Percentiles rank a stretch among this genome's conserved stretches.
Evolutionary conservation across 805 yeast species (phyloP).

Genomic region (Candida caryicola): DNA sequence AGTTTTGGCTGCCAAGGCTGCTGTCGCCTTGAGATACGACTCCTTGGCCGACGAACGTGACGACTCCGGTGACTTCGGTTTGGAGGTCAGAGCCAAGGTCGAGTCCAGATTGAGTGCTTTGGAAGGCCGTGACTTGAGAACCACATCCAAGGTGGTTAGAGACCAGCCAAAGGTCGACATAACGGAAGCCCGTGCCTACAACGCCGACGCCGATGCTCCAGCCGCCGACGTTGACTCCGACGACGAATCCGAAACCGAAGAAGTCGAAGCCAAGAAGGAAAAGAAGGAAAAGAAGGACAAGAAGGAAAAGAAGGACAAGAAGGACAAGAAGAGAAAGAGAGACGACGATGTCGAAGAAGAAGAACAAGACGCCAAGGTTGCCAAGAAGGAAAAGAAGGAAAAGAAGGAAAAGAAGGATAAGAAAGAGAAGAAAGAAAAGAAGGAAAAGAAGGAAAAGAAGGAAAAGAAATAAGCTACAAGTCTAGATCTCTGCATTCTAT

Average conservation of each 20-base stretch:
- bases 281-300: conserved; percentile 32
- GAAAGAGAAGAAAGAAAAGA: conserved; percentile 41
- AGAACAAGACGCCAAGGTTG: conserved; percentile 19
- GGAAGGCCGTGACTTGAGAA: conserved; percentile 95
- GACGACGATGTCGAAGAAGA: conserved; percentile 15
- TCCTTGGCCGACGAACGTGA: conserved; percentile 96
- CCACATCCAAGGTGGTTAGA: conserved; percentile 78
- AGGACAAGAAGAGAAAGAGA: conserved; percentile 21
- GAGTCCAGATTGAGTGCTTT: conserved; percentile 91
- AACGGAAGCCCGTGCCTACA: conserved; percentile 82
- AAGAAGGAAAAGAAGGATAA: conserved; percentile 52
- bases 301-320: conserved; percentile 26
- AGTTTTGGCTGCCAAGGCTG: conserved; percentile 97
- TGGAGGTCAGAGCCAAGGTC: conserved; percentile 86
- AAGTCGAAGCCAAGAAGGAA: conserved; percentile 29
- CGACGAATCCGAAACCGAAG: conserved; percentile 32
- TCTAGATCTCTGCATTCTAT: conserved; percentile 4
- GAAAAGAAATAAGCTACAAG: conserved; percentile 1
- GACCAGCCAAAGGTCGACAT: conserved; percentile 85
- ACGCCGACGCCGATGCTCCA: conserved; percentile 90
- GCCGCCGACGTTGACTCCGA: conserved; percentile 30
- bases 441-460: conserved; percentile 35
- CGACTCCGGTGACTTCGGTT: conserved; percentile 91
- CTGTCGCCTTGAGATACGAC: conserved; percentile 94
- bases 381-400: conserved; percentile 45